Conservation (phyloP, 345 rosid species). For the Aethionema arabicum region DNA sequence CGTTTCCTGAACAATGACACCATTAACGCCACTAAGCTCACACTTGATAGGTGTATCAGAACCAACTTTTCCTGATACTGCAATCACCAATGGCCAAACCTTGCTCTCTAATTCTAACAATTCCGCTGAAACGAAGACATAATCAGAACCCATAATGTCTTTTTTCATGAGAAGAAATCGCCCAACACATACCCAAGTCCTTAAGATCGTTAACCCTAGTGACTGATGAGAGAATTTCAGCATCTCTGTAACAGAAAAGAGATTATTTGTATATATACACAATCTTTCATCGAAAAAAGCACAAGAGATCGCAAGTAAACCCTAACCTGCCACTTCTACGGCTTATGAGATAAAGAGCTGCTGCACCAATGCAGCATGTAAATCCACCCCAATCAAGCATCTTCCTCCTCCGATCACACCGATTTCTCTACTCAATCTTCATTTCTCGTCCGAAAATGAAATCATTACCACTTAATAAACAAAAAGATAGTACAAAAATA, state of each 20-base stretch:
- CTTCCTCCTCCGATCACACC: conserved; percentile 10
- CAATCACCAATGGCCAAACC: conserved; percentile 60
- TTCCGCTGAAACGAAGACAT: conserved; percentile 48
- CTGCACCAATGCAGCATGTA: conserved; percentile 71
- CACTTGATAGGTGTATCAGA: conserved; percentile 70
- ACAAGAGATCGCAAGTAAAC: background rate
- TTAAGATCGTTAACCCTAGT: conserved; percentile 63
- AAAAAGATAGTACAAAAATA: too few relatives aligned
- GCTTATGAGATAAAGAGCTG: conserved; percentile 70
- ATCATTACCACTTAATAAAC: background rate
- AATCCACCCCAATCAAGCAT: conserved; percentile 75
- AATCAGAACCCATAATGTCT: background rate
- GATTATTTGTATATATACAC: too few relatives aligned
- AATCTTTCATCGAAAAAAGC: background rate
- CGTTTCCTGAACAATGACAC: conserved; percentile 79
- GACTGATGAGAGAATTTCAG: conserved; percentile 55
- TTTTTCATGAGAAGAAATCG: background rate
- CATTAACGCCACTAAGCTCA: conserved; percentile 59
- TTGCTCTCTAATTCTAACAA: conserved; percentile 62
- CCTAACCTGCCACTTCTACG: conserved; percentile 69
- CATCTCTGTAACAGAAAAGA: conserved; percentile 51
- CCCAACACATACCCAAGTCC: conserved; percentile 41
- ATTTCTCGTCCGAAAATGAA: background rate
- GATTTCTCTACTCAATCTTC: conserved; percentile 18
- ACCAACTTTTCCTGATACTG: conserved; percentile 72